Evolutionary conservation across 441 rosid species (phyloP).

Genomic region (Pelargonium fulgidum): DNA sequence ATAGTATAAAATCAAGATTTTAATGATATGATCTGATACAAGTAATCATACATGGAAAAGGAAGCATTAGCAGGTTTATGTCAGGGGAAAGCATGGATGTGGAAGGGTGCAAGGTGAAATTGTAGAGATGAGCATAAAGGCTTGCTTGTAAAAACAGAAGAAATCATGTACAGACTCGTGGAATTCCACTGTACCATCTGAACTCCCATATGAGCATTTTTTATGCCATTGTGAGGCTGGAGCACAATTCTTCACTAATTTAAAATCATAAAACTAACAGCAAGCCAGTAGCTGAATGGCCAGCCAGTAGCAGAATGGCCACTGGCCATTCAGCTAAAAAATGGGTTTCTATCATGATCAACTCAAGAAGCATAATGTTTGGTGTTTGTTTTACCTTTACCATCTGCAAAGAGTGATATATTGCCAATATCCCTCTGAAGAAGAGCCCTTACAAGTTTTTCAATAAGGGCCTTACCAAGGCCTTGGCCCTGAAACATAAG

Average conservation of each 20-base stretch:
- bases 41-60: background rate
- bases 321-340: background rate
- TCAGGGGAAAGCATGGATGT: background rate
- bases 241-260: too few species aligned
- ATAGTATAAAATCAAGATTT: background rate
- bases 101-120: too few species aligned
- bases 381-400: constrained; percentile 53
- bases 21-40: background rate
- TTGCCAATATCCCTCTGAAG: constrained; percentile 90
- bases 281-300: background rate
- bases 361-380: constrained; percentile 6
- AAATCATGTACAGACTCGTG: too few species aligned
- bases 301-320: background rate
- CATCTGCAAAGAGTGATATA: constrained; percentile 88
- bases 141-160: too few species aligned
- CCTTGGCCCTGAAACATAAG: constrained; percentile 68
- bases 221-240: too few species aligned
- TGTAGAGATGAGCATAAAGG: too few species aligned
- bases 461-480: constrained; percentile 81
- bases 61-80: background rate
- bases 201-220: too few species aligned
- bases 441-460: constrained; percentile 74
- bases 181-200: too few species aligned
- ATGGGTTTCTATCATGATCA: background rate
- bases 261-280: background rate